A percentile compares a stretch with the other conserved stretches of the same genome.
Evolutionary conservation across 257 asterid genomes (phyloP).

Genomic region (Solanum tacnaense): DNA sequence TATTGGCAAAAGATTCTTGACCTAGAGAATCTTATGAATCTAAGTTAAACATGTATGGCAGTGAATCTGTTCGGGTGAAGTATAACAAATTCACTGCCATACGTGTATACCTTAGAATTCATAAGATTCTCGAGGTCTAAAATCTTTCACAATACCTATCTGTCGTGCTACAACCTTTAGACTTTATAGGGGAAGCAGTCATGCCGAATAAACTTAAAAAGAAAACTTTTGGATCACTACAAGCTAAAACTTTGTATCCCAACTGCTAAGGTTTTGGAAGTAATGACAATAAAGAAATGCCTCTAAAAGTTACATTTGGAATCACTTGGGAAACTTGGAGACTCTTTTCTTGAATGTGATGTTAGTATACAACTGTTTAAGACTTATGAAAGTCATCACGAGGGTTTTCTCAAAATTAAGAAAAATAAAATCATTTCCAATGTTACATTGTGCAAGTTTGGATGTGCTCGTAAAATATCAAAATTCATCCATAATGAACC

Average conservation of each 20-base stretch:
- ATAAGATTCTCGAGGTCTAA: too few relatives aligned
- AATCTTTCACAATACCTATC: neutral
- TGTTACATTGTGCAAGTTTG: constrained; percentile 55
- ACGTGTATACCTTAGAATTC: neutral
- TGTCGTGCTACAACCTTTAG: neutral
- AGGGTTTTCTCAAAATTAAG: constrained; percentile 50
- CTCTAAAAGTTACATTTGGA: constrained; percentile 60
- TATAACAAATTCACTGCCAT: too few relatives aligned
- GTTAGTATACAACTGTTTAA: constrained; percentile 57
- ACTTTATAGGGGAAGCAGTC: neutral
- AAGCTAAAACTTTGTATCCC: too few relatives aligned
- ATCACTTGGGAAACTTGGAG: constrained; percentile 78
- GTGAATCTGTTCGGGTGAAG: too few relatives aligned
- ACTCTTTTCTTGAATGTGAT: constrained; percentile 74
- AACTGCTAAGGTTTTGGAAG: constrained; percentile 35
- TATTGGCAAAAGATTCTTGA: neutral
- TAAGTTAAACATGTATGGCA: neutral
- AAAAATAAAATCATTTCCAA: constrained; percentile 41
- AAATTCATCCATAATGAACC: neutral
- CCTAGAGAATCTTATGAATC: neutral
- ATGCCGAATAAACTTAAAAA: neutral
- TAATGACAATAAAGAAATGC: constrained; percentile 64
- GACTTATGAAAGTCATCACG: constrained; percentile 41
- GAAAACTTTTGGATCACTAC: too few relatives aligned
- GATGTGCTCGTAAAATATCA: constrained; percentile 43